Evolutionary conservation across 352 stramenopile genomes (phyloP), one percentile per base, ranked within the genome.

Genomic region (Thalassiosira pacifica): DNA sequence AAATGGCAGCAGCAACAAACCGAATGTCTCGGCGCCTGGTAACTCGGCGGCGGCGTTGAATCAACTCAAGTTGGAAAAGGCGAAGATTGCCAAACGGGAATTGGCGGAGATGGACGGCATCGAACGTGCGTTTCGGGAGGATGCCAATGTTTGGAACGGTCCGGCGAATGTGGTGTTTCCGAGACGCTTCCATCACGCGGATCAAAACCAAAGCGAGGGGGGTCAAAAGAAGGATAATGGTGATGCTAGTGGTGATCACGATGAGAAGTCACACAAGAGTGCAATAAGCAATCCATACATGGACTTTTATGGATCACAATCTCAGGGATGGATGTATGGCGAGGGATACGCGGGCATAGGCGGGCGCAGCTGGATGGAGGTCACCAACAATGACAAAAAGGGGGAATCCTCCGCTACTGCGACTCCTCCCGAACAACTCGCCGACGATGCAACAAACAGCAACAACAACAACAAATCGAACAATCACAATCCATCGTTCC

Each of bases 281-380:
- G 11, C n/a, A n/a, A n/a, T n/a, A n/a, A n/a, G 67, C 40, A 66
- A 52, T 45, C 24, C 31, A 26, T 29, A 72, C n/a, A 32, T 57
- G 1, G 1, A 22, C 31, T 59, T 59, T 57, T 73, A 80, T 59
- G 72, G 72, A 1, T 67, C 42, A 18, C 72, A 73, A 60, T 80
- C 72, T 2, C 66, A 64, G 22, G 65, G 72, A 24, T 79, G 64
- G 79, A 86, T 86, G 79, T 86, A 86, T 34, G 31, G 72, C 18
- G 75, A 76, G 19, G 79, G 72, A 52, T 72, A 61, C 31, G 79
- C 79, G 13, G 57, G 67, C 1, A 67, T 82, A n/a, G 79, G 79
- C 32, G 65, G 42, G 16, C 45, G 69, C n/a, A 82, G 55, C 31
- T 86, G 72, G 63, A 82, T 82, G 57, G 63, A 79, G 27, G 79